These are phyloP conservation scores for Euphorbia pulcherrima DNA, from an alignment of 345 rosid genomes.

Conservation along the genomic window DNA sequence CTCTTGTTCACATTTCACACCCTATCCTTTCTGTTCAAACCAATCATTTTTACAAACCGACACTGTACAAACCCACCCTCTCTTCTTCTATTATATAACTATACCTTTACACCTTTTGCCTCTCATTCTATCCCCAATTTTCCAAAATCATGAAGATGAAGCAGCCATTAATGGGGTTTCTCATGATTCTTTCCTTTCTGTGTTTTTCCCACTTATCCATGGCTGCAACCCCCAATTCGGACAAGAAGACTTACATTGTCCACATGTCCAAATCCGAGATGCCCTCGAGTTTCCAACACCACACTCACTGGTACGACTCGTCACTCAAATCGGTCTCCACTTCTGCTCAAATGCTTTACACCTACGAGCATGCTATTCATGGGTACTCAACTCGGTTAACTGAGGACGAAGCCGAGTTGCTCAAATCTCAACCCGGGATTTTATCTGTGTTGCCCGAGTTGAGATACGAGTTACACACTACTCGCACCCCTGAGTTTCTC, in stretches of 20 bases:
- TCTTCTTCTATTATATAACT: background rate
- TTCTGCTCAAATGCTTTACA: constrained; percentile 26
- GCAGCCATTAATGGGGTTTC: background rate
- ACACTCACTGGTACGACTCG: constrained; percentile 30
- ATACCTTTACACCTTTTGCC: background rate
- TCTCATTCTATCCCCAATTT: background rate
- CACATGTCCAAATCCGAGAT: constrained; percentile 78
- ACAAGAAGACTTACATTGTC: constrained; percentile 66
- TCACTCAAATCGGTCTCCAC: constrained; percentile 26
- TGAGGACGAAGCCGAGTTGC: constrained; percentile 20
- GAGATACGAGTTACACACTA: constrained; percentile 36
- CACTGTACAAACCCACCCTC: constrained; percentile 29
- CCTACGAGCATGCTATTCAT: constrained; percentile 25
- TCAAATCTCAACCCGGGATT: constrained; percentile 41
- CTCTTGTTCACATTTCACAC: constrained; percentile 1
- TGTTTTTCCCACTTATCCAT: constrained; percentile 33
- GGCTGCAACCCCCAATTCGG: constrained; percentile 14
- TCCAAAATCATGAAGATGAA: constrained; percentile 12
- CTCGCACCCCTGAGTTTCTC: constrained; percentile 41
- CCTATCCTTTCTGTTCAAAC: constrained; percentile 2
- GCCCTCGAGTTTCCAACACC: constrained; percentile 53
- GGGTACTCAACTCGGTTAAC: constrained; percentile 29
- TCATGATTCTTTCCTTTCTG: constrained; percentile 29
- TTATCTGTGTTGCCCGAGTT: constrained; percentile 36
- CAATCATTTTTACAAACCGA: constrained; percentile 39